A percentile compares a stretch with the other conserved stretches of the same genome.
These are phyloP conservation scores for Gonapodya sp. DNA, from an alignment of 192 early-diverging fungal genomes.

Conservation along the genomic window DNA sequence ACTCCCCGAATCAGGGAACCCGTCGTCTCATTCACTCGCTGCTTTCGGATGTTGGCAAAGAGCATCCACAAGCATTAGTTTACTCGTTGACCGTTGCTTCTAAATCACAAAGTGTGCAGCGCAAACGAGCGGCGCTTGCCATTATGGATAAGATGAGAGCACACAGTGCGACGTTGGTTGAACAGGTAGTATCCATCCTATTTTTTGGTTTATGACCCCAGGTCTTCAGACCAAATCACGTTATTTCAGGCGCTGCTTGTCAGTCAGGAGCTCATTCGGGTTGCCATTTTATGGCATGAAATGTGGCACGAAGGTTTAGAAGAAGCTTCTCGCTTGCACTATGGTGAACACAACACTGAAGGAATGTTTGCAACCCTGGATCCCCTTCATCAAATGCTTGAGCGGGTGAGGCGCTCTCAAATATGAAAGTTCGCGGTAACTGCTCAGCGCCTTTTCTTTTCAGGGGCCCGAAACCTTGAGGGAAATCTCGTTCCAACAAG, in stretches of 20 bases:
- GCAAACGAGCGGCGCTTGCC: constrained; percentile 69
- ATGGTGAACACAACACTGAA: constrained; percentile 63
- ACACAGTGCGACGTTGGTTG: constrained; percentile 72
- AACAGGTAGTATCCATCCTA: constrained; percentile 45
- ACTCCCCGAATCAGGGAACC: constrained; percentile 63
- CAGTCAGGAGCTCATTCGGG: constrained; percentile 92
- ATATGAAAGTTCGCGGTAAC: background rate
- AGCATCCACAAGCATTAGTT: constrained; percentile 93
- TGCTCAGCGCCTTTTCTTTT: background rate
- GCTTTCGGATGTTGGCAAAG: constrained; percentile 79
- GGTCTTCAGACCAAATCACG: background rate
- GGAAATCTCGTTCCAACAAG: constrained; percentile 85
- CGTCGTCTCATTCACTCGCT: constrained; percentile 79
- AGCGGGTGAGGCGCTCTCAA: constrained; percentile 33
- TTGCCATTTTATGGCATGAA: constrained; percentile 92
- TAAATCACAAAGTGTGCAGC: constrained; percentile 66
- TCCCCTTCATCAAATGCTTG: constrained; percentile 76
- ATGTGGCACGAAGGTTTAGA: constrained; percentile 95
- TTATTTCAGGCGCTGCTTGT: constrained; percentile 68
- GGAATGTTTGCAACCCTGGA: constrained; percentile 83
- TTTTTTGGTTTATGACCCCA: background rate
- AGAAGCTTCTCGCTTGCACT: constrained; percentile 73
- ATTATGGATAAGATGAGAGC: constrained; percentile 88
- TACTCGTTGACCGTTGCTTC: constrained; percentile 95
- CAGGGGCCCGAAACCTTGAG: constrained; percentile 77